Evolutionary conservation across 164 flowering plant species (phyloP).

Genomic region (Aristolochia fimbriata): DNA sequence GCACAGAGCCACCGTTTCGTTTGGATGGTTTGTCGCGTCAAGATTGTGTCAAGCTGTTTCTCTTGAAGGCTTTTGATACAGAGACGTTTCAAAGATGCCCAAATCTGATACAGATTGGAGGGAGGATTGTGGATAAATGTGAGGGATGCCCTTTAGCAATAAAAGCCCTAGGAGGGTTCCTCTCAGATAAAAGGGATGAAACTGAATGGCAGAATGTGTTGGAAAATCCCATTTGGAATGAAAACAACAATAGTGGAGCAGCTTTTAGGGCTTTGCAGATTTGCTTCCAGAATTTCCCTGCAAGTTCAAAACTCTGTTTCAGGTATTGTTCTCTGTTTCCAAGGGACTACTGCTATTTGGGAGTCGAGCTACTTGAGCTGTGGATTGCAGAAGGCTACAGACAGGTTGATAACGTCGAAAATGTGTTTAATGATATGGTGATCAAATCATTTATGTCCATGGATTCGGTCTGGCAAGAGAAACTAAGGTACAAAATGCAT

Average conservation of each 20-base stretch:
- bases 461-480: not conserved
- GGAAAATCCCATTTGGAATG: no score
- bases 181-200: no score
- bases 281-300: slow-evolving; percentile 2
- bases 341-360: not conserved
- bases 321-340: slow-evolving; percentile 5
- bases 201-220: no score
- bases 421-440: not conserved
- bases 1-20: not conserved
- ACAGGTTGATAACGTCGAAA: not conserved
- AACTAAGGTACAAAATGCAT: slow-evolving; percentile 5
- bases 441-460: not conserved
- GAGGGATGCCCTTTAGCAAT: no score
- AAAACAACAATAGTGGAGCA: no score
- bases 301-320: slow-evolving; percentile 2
- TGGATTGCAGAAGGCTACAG: slow-evolving; percentile 7
- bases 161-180: no score
- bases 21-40: not conserved
- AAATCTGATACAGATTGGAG: not conserved
- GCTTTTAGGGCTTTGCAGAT: slow-evolving; percentile 3
- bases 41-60: slow-evolving; percentile 3
- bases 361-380: not conserved
- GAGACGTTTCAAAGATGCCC: not conserved
- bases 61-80: not conserved
- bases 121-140: no score